A percentile compares a stretch with the other conserved stretches of the same genome.
These are phyloP conservation scores for Solanum etuberosum DNA, from an alignment of 257 asterid species.

Conservation along the genomic window DNA sequence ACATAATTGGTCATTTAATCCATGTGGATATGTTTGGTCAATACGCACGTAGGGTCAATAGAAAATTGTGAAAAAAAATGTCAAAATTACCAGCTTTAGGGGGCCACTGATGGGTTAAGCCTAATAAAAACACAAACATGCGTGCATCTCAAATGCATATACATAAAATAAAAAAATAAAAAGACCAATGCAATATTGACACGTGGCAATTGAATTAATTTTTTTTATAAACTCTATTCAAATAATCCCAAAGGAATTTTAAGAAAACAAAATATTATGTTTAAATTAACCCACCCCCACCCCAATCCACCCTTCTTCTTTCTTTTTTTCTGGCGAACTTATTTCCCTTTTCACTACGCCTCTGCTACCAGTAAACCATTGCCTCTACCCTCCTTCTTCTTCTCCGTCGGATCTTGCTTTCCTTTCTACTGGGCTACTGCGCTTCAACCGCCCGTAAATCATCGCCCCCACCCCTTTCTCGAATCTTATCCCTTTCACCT, in stretches of 20 bases:
- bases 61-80: no score
- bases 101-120: no score
- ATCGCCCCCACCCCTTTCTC: not conserved
- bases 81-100: no score
- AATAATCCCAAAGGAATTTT: no score
- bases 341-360: accelerated
- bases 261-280: not conserved
- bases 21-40: no score
- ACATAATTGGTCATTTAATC: no score
- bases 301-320: not conserved
- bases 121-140: not conserved
- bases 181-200: no score
- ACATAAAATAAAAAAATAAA: no score
- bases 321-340: not conserved
- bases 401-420: not conserved
- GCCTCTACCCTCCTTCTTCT: not conserved
- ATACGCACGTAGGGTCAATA: no score
- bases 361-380: not conserved
- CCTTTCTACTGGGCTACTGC: not conserved
- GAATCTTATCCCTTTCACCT: not conserved
- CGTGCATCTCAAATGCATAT: not conserved
- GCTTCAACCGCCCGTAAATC: not conserved
- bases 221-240: not conserved
- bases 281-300: not conserved
- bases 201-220: not conserved